Evolutionary conservation across 83 land plant genomes (phyloP).

Genomic region (Thuja plicata): DNA sequence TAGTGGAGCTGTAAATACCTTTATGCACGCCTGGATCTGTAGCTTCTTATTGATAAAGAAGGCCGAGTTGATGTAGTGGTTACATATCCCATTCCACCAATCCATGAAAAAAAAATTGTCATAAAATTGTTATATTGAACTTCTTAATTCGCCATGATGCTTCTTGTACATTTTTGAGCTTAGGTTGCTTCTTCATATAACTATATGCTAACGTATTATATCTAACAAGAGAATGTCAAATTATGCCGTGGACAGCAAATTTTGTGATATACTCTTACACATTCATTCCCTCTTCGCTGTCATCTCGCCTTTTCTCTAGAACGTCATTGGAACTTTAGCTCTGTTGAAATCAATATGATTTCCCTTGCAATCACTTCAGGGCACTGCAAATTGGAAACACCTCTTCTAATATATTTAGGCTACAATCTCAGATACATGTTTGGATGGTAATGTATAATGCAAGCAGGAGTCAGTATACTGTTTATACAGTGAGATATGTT

Average conservation of each 20-base stretch:
- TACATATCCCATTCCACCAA: neutral
- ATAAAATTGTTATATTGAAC: neutral
- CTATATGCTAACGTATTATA: neutral
- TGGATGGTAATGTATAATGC: neutral
- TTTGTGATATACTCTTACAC: neutral
- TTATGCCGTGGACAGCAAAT: neutral
- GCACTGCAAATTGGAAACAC: constrained; percentile 3
- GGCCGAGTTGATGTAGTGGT: neutral
- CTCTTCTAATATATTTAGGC: constrained; percentile 9
- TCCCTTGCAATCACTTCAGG: neutral
- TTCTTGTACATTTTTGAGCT: neutral
- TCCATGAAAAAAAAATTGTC: neutral
- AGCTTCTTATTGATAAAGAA: constrained; percentile 13
- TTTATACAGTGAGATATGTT: neutral
- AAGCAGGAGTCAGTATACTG: neutral
- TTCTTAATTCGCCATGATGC: neutral
- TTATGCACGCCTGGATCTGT: constrained; percentile 4
- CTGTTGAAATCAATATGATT: neutral
- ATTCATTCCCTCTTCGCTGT: neutral
- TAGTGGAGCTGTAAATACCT: neutral
- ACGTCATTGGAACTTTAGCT: constrained; percentile 5
- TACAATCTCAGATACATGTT: constrained; percentile 3
- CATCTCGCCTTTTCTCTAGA: neutral
- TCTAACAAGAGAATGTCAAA: neutral
- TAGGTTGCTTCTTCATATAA: neutral